Evolutionary conservation across 208 protist genomes (phyloP).

Genomic region (Crithidia thermophila): DNA sequence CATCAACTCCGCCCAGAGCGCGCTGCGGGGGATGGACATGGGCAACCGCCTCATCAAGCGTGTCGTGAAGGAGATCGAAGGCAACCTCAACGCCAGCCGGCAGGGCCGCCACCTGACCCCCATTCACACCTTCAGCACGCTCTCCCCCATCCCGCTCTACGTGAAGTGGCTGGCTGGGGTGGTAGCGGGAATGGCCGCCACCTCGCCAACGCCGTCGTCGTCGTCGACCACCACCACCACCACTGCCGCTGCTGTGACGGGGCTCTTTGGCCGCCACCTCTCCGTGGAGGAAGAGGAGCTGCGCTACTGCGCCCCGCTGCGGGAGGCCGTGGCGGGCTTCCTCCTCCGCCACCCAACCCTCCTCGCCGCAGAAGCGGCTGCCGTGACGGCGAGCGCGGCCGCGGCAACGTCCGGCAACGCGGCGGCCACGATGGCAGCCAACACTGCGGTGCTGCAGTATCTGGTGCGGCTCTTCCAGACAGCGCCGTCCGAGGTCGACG

Average conservation of each 20-base stretch:
- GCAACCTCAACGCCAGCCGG: conserved; percentile 61
- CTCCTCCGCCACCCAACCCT: conserved; percentile 28
- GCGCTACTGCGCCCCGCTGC: conserved; percentile 39
- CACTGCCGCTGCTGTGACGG: background rate
- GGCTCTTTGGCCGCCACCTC: conserved; percentile 44
- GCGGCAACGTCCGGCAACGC: background rate
- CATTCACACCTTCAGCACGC: conserved; percentile 75
- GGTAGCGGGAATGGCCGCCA: conserved; percentile 45
- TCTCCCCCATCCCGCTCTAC: conserved; percentile 86
- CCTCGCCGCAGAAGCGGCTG: conserved; percentile 3
- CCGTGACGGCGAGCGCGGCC: background rate
- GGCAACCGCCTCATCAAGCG: conserved; percentile 89
- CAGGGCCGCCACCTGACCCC: conserved; percentile 30
- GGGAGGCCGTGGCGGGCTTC: conserved; percentile 41
- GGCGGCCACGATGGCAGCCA: background rate
- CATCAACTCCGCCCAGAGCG: conserved; percentile 82
- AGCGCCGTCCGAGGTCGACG: background rate
- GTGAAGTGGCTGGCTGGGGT: conserved; percentile 66
- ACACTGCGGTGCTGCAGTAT: conserved; percentile 29
- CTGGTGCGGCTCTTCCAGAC: conserved; percentile 20
- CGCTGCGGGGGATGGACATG: conserved; percentile 83
- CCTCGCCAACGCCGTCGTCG: background rate
- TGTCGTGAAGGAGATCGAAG: conserved; percentile 79
- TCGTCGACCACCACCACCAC: background rate
- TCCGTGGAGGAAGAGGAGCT: conserved; percentile 21